phyloP scores from a whole-genome alignment of 2,329 filamentous ascomycete genomes.

The Didymosphaeria variabile region DNA sequence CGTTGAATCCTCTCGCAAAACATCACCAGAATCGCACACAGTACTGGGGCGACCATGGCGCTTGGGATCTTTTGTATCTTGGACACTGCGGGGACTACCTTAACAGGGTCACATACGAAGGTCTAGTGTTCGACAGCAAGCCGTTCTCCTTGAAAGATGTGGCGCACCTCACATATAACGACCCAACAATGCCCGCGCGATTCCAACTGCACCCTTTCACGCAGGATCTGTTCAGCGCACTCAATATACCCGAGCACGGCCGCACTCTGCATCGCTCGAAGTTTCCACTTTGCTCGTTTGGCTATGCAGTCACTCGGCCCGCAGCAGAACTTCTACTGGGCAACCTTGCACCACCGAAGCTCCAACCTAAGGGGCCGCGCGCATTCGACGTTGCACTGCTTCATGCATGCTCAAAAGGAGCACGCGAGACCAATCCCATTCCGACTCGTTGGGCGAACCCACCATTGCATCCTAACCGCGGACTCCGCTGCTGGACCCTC shows the following conservation, averaged over 20 bases:
- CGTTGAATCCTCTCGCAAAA: conserved; percentile 30
- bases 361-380: conserved; percentile 37
- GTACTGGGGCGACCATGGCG: conserved; percentile 52
- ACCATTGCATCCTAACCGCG: conserved; percentile 34
- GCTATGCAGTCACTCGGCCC: conserved; percentile 53
- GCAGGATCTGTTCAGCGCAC: conserved; percentile 43
- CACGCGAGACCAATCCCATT: conserved; percentile 33
- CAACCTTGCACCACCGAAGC: conserved; percentile 49
- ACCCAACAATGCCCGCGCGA: conserved; percentile 48
- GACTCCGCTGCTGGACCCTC: conserved; percentile 54
- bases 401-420: conserved; percentile 50
- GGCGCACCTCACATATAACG: conserved; percentile 47
- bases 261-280: conserved; percentile 53
- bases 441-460: conserved; percentile 35
- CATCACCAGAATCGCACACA: conserved; percentile 35
- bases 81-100: conserved; percentile 57
- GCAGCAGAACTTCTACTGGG: conserved; percentile 50
- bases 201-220: conserved; percentile 53
- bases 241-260: conserved; percentile 48
- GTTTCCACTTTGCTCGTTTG: conserved; percentile 57
- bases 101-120: conserved; percentile 42
- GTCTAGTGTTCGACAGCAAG: conserved; percentile 33
- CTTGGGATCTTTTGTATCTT: conserved; percentile 56
- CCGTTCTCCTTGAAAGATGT: conserved; percentile 43
- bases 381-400: conserved; percentile 56